Conservation (phyloP, 306 rosid species). For the Heteromeles arbutifolia region DNA sequence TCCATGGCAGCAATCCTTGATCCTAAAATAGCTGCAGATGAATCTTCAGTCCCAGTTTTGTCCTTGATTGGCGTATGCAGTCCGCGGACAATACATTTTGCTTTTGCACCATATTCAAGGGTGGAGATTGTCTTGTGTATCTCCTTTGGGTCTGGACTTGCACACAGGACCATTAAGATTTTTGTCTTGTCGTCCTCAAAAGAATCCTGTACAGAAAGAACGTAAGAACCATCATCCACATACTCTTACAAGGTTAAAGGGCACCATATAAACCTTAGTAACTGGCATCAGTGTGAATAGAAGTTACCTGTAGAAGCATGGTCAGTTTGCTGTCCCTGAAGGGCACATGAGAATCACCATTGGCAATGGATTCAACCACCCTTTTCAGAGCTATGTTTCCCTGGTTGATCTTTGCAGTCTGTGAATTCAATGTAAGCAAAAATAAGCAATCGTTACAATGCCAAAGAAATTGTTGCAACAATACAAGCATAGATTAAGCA, state of each 20-base stretch:
- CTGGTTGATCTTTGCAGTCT: constrained; percentile 97
- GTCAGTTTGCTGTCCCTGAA: constrained; percentile 98
- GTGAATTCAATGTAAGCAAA: constrained; percentile 9
- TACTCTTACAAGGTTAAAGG: constrained; percentile 1
- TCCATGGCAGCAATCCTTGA: constrained; percentile 94
- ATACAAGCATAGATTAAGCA: background rate
- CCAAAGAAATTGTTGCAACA: background rate
- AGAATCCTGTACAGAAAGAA: constrained; percentile 61
- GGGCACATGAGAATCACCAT: constrained; percentile 98
- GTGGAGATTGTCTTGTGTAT: constrained; percentile 94
- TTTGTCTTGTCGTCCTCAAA: constrained; percentile 97
- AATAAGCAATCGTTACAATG: background rate
- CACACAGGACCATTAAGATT: constrained; percentile 88
- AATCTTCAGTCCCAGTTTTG: constrained; percentile 46
- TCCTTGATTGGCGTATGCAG: constrained; percentile 76
- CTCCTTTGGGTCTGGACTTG: constrained; percentile 94
- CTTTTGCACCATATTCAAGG: constrained; percentile 97
- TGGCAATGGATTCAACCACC: constrained; percentile 97
- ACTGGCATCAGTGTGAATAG: constrained; percentile 4
- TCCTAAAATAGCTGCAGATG: constrained; percentile 81
- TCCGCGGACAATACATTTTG: constrained; percentile 95
- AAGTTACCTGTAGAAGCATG: constrained; percentile 94
- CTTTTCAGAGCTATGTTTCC: constrained; percentile 92
- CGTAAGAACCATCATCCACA: constrained; percentile 1
- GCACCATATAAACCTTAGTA: constrained; percentile 2